Evolutionary conservation across 306 rosid genomes (phyloP), one percentile per base, ranked within the genome.

Genomic region (Pyrus pyrifolia): DNA sequence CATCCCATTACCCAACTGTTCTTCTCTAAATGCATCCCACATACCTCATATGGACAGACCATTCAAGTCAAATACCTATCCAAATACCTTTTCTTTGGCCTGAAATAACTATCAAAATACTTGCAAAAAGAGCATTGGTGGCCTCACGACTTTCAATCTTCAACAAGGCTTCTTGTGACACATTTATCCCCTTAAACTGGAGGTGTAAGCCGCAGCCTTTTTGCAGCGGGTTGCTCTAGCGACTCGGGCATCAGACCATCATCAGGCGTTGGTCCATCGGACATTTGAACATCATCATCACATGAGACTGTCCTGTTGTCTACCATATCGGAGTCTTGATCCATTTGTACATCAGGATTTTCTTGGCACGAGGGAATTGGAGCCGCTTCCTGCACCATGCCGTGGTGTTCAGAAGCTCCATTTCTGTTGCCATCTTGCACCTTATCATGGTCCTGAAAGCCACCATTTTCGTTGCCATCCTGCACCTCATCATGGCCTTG

Each of bases 171-270:
- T 72, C 74, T 29, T 19, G 21, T 5, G 8, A 63, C 64, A n/a
- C 53, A 33, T 25, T 63, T 74, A 49, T 62, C 79, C 67, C 63
- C 79, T 70, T 84, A 76, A 17, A 5, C 42, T 45, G 79, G 74
- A 59, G 73, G 68, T 52, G 72, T 49, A 68, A 78, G 76, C 72
- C 76, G 81, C 71, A 74, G 77, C 81, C 79, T 87, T 82, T 93
- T 91, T 4, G 89, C 85, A 74, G 93, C 82, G n/a, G 22, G 90
- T 76, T 88, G 85, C 80, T 80, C 94, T 68, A 68, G 73, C 63
- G 33, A 44, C 53, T 81, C 79, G 18, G 79, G 73, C 59, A 70
- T 19, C 76, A 61, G 64, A 42, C 25, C 76, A 77, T 81, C 81
- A 13, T 8, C 75, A 73, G 73, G 21, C 23, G 15, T 27, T 19